Evolutionary conservation across 345 rosid species (phyloP), one percentile per base, ranked within the genome.

Genomic region (Brassica juncea): DNA sequence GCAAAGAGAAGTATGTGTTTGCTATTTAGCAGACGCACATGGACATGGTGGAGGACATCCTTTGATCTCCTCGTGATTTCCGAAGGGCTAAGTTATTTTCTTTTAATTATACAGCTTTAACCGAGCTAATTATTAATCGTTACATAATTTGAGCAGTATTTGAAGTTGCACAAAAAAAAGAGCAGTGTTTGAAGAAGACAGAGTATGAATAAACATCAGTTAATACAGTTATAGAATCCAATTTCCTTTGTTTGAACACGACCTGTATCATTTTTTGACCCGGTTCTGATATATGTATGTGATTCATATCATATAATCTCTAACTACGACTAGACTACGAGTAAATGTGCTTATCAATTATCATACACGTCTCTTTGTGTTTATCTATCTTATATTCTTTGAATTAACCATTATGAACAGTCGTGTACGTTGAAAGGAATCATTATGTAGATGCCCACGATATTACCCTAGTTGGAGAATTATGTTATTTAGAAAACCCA

Each of bases 1-100:
- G 30, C 70, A 69, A 54, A 74, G 67, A 73, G 70, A 73, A 79
- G 78, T 68, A 79, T 79, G 65, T 61, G 74, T 73, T 73, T 79
- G 74, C 68, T 79, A 79, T 68, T 68, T 79, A 79, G 78, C 64
- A 68, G 15, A 60, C 58, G 78, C 82, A 79, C 82, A 79, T 79
- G 82, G 78, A 79, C 82, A 79, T 79, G 82, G 78, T 47, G 35
- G 66, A 61, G 64, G 74, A 73, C 77, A 79, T 72, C 78, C 77
- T 79, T 79, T 32, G 77, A 68, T 62, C 30, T 79, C 82, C 82
- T 79, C 78, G 82, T 79, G 78, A 79, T 68, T 73, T 74, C 82
- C 82, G 74, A 79, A 73, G 35, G 8, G 57, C 57, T 52, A 52
- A 32, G 23, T 71, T 39, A 44, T 2, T 28, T 15, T 1, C 8